A percentile compares a stretch with the other conserved stretches of the same genome.
These are phyloP conservation scores for Gaeumannomyces tritici DNA, from an alignment of 2,329 filamentous ascomycete genomes.

Conservation along the genomic window DNA sequence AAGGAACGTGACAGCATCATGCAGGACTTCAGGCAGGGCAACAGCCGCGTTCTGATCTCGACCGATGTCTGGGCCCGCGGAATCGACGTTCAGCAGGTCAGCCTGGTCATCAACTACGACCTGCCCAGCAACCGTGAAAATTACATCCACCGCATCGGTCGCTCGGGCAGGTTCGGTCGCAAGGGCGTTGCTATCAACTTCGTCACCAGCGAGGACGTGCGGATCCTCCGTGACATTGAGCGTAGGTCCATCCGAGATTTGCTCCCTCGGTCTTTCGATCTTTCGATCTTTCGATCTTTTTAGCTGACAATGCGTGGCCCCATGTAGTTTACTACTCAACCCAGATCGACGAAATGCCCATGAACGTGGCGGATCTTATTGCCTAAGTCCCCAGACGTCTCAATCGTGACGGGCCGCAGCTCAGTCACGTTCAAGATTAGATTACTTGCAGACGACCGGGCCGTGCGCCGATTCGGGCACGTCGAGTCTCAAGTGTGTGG, in stretches of 20 bases:
- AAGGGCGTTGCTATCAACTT: conserved; percentile 99
- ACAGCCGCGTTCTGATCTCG: conserved; percentile 95
- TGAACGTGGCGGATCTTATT: conserved; percentile 74
- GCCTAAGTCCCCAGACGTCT: conserved; percentile 1
- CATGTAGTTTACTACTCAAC: conserved; percentile 80
- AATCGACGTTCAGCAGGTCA: conserved; percentile 99
- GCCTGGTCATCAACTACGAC: conserved; percentile 99
- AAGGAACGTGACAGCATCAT: conserved; percentile 97
- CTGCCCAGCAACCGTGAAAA: conserved; percentile 98
- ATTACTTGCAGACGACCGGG: not conserved
- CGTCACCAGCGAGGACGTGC: conserved; percentile 96
- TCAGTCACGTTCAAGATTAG: not conserved
- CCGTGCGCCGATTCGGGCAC: not conserved
- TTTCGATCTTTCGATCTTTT: not conserved
- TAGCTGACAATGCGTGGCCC: conserved; percentile 1
- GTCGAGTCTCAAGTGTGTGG: conserved; percentile 3
- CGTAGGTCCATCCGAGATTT: conserved; percentile 30
- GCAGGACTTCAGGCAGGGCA: conserved; percentile 99
- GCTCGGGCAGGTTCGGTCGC: conserved; percentile 98
- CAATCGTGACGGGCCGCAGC: not conserved
- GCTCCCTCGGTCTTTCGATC: not conserved
- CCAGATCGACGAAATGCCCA: conserved; percentile 99
- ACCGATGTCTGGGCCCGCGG: conserved; percentile 97
- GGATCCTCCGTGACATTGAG: conserved; percentile 99
- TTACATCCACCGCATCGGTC: conserved; percentile 99